A percentile compares a stretch with the other conserved stretches of the same genome.
Evolutionary conservation across 2,329 filamentous ascomycete genomes (phyloP).

Genomic region (Atkinsonella hypoxylon): DNA sequence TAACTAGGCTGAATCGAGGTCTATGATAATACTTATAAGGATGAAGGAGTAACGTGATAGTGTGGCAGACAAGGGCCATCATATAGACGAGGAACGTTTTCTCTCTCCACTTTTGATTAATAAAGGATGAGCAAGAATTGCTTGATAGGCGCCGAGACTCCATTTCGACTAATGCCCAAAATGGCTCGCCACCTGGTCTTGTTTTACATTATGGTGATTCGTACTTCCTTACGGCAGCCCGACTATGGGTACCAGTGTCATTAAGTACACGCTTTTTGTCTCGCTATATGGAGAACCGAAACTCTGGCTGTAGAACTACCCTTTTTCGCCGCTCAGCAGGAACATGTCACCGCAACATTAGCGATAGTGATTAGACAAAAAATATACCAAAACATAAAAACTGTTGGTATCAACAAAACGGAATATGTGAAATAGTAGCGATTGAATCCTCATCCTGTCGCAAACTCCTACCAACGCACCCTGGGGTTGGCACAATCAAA

Average conservation of each 20-base stretch:
- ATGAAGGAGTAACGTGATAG: neutral
- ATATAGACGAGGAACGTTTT: neutral
- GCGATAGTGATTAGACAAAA: slow-evolving; percentile 2
- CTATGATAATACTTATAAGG: neutral
- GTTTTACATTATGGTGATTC: neutral
- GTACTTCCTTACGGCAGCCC: neutral
- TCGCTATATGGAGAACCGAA: neutral
- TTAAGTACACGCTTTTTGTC: slow-evolving; percentile 2
- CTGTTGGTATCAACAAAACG: slow-evolving; percentile 13
- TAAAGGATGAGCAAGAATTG: neutral
- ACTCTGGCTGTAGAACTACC: neutral
- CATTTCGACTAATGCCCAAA: neutral
- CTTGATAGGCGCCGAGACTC: no score
- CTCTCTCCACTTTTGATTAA: neutral
- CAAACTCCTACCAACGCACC: slow-evolving; percentile 11
- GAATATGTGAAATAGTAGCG: slow-evolving; percentile 7
- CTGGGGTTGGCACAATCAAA: neutral
- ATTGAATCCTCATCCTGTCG: slow-evolving; percentile 9
- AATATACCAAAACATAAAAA: neutral
- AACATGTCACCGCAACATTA: neutral
- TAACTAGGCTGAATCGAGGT: neutral
- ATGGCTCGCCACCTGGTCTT: neutral
- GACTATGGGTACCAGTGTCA: neutral
- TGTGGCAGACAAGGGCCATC: neutral
- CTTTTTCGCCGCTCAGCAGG: neutral